Conservation (phyloP, 805 yeast species). For the Priceomyces medius region DNA sequence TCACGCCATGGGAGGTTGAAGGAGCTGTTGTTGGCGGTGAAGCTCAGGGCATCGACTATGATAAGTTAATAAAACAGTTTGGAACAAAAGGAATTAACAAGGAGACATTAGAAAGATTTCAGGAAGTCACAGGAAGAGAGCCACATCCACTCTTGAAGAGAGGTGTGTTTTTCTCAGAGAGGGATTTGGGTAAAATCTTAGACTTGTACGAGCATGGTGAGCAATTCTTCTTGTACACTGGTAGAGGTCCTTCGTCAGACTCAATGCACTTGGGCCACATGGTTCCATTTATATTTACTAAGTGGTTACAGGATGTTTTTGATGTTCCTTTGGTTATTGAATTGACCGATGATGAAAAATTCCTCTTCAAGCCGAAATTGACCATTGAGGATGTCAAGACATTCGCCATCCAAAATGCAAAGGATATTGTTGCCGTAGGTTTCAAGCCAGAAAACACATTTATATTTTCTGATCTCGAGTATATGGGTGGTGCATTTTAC, state of each 20-base stretch:
- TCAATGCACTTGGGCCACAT: slow-evolving; percentile 96
- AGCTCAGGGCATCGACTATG: slow-evolving; percentile 89
- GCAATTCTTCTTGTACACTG: slow-evolving; percentile 93
- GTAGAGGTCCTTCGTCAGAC: slow-evolving; percentile 94
- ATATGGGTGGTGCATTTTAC: slow-evolving; percentile 91
- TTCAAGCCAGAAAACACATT: slow-evolving; percentile 94
- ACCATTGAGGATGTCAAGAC: slow-evolving; percentile 84
- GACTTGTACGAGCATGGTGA: slow-evolving; percentile 92
- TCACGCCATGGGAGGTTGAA: slow-evolving; percentile 98
- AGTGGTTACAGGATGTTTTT: slow-evolving; percentile 97
- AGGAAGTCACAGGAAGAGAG: slow-evolving; percentile 77
- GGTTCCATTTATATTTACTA: slow-evolving; percentile 93
- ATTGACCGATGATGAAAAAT: slow-evolving; percentile 95
- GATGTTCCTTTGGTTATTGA: slow-evolving; percentile 94
- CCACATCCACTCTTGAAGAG: slow-evolving; percentile 90
- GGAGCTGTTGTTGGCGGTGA: slow-evolving; percentile 97
- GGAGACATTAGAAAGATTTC: slow-evolving; percentile 75
- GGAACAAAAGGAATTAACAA: slow-evolving; percentile 74
- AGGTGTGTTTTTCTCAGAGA: slow-evolving; percentile 89
- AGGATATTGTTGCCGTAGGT: slow-evolving; percentile 91
- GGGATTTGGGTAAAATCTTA: slow-evolving; percentile 76
- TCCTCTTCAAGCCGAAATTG: slow-evolving; percentile 86
- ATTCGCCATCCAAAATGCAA: slow-evolving; percentile 80
- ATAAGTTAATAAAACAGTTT: slow-evolving; percentile 78
- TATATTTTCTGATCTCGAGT: slow-evolving; percentile 87